These are phyloP conservation scores for Aspergillus coremiiformis DNA, from an alignment of 495 filamentous ascomycete genomes.

Conservation along the genomic window DNA sequence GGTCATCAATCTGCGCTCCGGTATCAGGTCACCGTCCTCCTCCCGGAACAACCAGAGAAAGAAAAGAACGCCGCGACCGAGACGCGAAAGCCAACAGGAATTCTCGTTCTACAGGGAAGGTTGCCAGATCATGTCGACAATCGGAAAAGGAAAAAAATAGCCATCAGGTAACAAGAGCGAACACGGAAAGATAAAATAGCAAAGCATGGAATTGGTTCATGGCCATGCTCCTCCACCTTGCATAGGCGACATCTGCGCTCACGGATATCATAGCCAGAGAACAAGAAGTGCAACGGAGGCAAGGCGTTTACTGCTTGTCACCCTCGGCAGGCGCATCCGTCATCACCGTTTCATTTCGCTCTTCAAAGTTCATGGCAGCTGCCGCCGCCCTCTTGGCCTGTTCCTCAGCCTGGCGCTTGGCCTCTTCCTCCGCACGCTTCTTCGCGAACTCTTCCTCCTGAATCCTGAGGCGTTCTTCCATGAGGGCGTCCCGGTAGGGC, in stretches of 20 bases:
- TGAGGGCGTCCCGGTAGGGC: background rate
- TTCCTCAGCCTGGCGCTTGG: constrained; percentile 49
- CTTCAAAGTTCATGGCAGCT: constrained; percentile 34
- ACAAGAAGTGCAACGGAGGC: background rate
- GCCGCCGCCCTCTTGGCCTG: constrained; percentile 46
- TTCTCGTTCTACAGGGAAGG: constrained; percentile 3
- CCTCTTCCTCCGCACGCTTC: constrained; percentile 68
- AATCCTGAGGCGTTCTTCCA: constrained; percentile 42
- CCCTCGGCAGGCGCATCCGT: constrained; percentile 43
- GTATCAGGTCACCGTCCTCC: too few relatives aligned
- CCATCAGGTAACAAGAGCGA: too few relatives aligned
- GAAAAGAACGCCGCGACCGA: background rate
- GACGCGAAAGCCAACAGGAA: background rate
- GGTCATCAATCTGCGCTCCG: too few relatives aligned
- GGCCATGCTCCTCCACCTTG: constrained; percentile 18
- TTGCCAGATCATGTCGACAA: constrained; percentile 1
- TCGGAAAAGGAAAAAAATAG: background rate
- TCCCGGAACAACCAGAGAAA: too few relatives aligned
- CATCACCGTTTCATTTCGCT: constrained; percentile 47
- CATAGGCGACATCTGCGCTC: constrained; percentile 7
- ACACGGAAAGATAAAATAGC: constrained; percentile 3
- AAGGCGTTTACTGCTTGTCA: constrained; percentile 31
- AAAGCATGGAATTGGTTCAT: constrained; percentile 19
- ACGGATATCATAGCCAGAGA: constrained; percentile 1
- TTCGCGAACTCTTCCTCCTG: constrained; percentile 77